Percentiles rank a stretch among this genome's conserved stretches.
Conservation (phyloP, 2,329 filamentous ascomycete species). For the Fusarium sp. region DNA sequence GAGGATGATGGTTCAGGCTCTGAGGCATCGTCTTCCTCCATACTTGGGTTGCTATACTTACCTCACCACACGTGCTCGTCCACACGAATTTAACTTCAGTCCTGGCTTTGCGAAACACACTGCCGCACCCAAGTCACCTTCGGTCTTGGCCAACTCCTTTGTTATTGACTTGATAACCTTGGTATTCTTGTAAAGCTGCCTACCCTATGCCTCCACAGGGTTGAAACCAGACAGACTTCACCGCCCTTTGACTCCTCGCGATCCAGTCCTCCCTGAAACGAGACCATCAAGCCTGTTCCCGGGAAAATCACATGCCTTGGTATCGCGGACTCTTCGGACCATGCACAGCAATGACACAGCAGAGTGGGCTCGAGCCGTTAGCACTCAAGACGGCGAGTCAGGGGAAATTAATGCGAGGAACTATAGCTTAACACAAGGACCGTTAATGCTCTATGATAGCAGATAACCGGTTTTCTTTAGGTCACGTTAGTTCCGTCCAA, state of each 20-base stretch:
- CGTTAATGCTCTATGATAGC: neutral
- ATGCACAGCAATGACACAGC: conserved; percentile 1
- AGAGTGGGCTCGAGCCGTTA: neutral
- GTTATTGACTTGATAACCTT: neutral
- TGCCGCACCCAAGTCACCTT: neutral
- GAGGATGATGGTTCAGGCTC: no score
- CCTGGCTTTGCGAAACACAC: neutral
- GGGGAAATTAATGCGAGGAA: neutral
- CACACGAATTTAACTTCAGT: neutral
- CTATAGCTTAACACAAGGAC: neutral
- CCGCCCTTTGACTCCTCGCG: conserved; percentile 12
- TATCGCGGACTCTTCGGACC: neutral
- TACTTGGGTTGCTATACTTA: neutral
- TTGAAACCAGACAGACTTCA: conserved; percentile 8
- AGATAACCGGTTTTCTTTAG: neutral
- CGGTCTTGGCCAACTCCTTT: neutral
- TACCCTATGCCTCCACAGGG: conserved; percentile 13
- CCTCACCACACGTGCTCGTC: neutral
- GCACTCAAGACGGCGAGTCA: conserved; percentile 24
- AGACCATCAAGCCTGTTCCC: conserved; percentile 17
- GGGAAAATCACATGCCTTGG: neutral
- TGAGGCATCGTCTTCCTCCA: neutral
- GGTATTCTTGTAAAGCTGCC: neutral
- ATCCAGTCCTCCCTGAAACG: conserved; percentile 16
- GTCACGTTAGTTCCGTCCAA: neutral